Evolutionary conservation across 768 basidiomycete genomes (phyloP).

Genomic region (Pleurotus giganteus): DNA sequence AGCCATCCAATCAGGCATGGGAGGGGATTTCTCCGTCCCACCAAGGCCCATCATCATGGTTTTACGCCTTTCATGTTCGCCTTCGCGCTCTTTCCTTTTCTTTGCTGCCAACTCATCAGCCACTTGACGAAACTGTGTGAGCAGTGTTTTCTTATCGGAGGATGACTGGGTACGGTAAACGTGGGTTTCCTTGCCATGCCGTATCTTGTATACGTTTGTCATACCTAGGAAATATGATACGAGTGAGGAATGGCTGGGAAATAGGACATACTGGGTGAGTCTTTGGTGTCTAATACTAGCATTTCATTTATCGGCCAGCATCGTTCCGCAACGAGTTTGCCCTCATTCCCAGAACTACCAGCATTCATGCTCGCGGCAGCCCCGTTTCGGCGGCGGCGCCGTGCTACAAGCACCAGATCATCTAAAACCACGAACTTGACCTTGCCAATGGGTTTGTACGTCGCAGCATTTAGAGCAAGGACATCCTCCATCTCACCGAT

Average conservation of each 20-base stretch:
- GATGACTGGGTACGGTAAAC: slow-evolving; percentile 85
- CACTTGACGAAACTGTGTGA: slow-evolving; percentile 85
- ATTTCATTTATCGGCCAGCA: slow-evolving; percentile 96
- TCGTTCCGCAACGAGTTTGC: slow-evolving; percentile 86
- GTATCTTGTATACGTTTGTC: slow-evolving; percentile 96
- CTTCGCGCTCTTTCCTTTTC: slow-evolving; percentile 90
- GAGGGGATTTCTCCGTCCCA: slow-evolving; percentile 40
- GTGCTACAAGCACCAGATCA: slow-evolving; percentile 87
- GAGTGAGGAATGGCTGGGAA: not conserved
- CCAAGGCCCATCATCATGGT: slow-evolving; percentile 57
- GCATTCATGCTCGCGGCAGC: slow-evolving; percentile 39
- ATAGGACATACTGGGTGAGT: slow-evolving; percentile 71
- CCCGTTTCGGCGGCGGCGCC: slow-evolving; percentile 66
- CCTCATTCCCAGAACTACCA: slow-evolving; percentile 50
- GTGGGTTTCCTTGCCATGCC: slow-evolving; percentile 90
- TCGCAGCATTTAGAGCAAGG: slow-evolving; percentile 85
- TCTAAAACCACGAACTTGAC: slow-evolving; percentile 91
- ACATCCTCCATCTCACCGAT: slow-evolving; percentile 84
- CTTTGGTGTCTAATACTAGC: slow-evolving; percentile 94
- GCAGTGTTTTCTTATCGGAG: slow-evolving; percentile 82
- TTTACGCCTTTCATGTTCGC: slow-evolving; percentile 87
- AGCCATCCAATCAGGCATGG: slow-evolving; percentile 75
- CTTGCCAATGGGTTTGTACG: slow-evolving; percentile 86
- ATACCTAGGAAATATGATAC: slow-evolving; percentile 44
- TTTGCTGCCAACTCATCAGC: slow-evolving; percentile 89